These are phyloP conservation scores for Lodderomyces metapsilosis DNA, from an alignment of 1,139 yeast genomes.

Conservation along the genomic window DNA sequence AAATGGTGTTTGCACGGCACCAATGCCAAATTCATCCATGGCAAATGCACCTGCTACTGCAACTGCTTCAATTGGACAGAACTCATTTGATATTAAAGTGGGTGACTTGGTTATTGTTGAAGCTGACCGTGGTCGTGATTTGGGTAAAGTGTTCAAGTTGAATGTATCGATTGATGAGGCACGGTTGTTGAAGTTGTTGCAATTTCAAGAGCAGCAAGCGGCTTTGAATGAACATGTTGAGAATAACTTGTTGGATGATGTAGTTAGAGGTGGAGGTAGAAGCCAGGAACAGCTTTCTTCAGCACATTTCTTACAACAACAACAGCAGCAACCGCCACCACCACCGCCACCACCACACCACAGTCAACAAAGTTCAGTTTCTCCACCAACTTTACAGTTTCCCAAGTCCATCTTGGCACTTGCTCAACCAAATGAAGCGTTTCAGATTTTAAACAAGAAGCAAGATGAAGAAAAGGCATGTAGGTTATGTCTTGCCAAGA, in stretches of 20 bases:
- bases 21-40: not conserved
- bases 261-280: not conserved
- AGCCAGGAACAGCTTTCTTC: not conserved
- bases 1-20: not conserved
- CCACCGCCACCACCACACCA: conserved; percentile 4
- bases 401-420: conserved; percentile 77
- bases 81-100: conserved; percentile 29
- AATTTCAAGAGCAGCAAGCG: conserved; percentile 57
- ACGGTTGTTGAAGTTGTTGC: conserved; percentile 51
- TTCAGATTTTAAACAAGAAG: conserved; percentile 57
- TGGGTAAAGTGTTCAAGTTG: conserved; percentile 74
- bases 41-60: conserved; percentile 3
- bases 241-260: conserved; percentile 18
- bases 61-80: conserved; percentile 9
- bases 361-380: conserved; percentile 10
- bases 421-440: conserved; percentile 62
- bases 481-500: conserved; percentile 58
- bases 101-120: conserved; percentile 91
- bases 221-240: conserved; percentile 34
- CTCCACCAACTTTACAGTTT: conserved; percentile 48
- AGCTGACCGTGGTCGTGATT: conserved; percentile 94
- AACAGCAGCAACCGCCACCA: conserved; percentile 3
- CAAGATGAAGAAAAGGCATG: conserved; percentile 76
- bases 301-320: conserved; percentile 4
- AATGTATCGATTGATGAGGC: conserved; percentile 67